Percentiles rank a stretch among this genome's conserved stretches.
Conservation (phyloP, 805 yeast genomes). For the Grigorovia yakushimaensis region DNA sequence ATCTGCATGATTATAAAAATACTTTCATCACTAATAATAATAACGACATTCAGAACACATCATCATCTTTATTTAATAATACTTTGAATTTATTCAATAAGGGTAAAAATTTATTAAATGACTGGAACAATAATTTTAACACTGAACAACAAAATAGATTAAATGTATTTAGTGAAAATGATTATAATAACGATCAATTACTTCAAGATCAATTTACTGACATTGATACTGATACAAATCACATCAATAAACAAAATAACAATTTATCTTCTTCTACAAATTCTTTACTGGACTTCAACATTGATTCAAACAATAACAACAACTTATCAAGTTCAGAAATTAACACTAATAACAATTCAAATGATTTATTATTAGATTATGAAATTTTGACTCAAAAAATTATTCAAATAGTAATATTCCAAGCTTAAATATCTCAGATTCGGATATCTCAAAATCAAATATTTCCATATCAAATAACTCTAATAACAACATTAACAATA, state of each 20-base stretch:
- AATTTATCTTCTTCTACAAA: too few relatives aligned
- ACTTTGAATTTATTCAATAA: constrained; percentile 24
- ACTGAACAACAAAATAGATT: neutral
- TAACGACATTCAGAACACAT: neutral
- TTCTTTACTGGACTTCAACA: neutral
- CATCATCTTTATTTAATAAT: constrained; percentile 2
- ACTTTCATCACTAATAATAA: too few relatives aligned
- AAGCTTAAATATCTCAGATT: neutral
- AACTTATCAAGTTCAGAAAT: too few relatives aligned
- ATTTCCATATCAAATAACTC: neutral
- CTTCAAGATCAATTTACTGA: neutral
- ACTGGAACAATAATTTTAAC: constrained; percentile 2
- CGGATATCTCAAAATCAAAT: neutral
- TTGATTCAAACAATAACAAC: neutral
- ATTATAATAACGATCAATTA: neutral
- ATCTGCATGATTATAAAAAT: neutral
- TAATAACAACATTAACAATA: neutral
- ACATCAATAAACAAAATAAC: too few relatives aligned
- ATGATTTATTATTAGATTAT: neutral
- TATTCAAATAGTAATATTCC: neutral
- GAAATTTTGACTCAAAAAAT: neutral
- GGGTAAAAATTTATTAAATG: constrained; percentile 26
- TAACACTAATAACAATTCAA: too few relatives aligned
- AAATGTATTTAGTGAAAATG: neutral
- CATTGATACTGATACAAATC: neutral